Evolutionary conservation across 176 grass and related monocot species (phyloP).

Genomic region (Carex littledalei): DNA sequence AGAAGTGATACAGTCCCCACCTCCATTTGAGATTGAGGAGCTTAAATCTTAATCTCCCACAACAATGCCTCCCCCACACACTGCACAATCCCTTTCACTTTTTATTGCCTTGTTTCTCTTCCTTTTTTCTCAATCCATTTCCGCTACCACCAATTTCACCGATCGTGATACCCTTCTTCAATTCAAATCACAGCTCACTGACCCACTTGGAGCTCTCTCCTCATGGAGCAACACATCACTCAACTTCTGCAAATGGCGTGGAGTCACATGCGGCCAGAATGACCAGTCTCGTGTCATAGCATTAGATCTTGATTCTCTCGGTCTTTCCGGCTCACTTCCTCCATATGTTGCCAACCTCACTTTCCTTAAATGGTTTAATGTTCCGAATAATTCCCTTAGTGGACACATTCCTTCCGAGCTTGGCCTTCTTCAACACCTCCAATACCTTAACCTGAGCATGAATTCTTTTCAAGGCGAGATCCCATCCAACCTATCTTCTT

Average conservation of each 20-base stretch:
- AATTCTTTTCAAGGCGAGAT: too few species aligned
- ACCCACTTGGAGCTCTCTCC: conserved; percentile 24
- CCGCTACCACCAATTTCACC: background rate
- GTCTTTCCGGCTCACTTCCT: conserved; percentile 29
- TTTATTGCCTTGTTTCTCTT: background rate
- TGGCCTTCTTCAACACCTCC: conserved; percentile 18
- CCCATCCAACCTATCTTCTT: too few species aligned
- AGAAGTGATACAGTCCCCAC: background rate
- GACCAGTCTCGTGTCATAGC: conserved; percentile 11
- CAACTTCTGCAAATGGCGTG: conserved; percentile 44
- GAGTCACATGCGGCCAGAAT: conserved; percentile 28
- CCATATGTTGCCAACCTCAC: conserved; percentile 40
- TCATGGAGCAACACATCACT: conserved; percentile 38
- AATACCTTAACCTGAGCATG: conserved; percentile 24
- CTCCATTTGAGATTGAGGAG: background rate
- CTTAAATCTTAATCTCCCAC: too few species aligned
- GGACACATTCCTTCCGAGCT: conserved; percentile 45
- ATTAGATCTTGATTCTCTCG: conserved; percentile 33
- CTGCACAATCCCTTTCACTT: background rate
- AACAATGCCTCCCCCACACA: background rate
- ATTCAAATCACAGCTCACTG: conserved; percentile 44
- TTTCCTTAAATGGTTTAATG: conserved; percentile 27
- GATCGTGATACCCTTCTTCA: conserved; percentile 38
- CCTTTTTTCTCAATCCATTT: conserved; percentile 12
- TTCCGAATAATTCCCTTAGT: conserved; percentile 24